Evolutionary conservation across 352 stramenopile species (phyloP), one percentile per base, ranked within the genome.

Genomic region (Elongisporangium undulatum): DNA sequence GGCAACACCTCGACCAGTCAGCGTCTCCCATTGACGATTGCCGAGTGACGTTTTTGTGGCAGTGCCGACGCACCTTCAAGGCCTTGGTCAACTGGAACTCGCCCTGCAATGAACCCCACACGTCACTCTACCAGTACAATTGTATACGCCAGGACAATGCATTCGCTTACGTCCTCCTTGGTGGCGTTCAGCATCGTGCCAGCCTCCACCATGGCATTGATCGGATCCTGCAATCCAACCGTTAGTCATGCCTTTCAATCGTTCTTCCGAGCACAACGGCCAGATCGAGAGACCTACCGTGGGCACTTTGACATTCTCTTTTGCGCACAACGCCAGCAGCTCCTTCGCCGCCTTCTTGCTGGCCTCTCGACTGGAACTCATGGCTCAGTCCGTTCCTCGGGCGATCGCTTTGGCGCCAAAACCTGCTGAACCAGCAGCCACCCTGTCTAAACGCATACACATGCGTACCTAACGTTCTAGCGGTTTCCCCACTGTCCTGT

Each of bases 111-210:
- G 24, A 63, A 16, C 55, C 24, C 26, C 54, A 55, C 34, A 23
- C 21, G 16, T 59, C 57, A 65, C 17, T 52, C 9, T 13, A 45
- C 17, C 23, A 29, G 12, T 3, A 45, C 6, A 56, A 26, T 26
- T 26, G 23, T 26, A 26, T 26, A 58, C 26, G 3, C 9, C 3
- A 7, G 26, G 7, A 20, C 19, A n/a, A 4, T 19, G 2, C 6
- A 15, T 21, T 2, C 34, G 63, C 76, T 53, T 54, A 92, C 85
- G 34, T 90, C 57, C 24, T 92, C 82, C 52, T 79, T 81, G n/a
- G 85, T 93, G 49, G 85, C 77, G 55, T 92, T 95, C 16, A 95
- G 70, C 80, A 93, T 91, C 15, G 85, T 95, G 53, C 85, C 85
- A 24, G 85, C 85, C 54, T 85, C 82, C 15, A 95, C 77, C 59